Evolutionary conservation across 2,329 filamentous ascomycete species (phyloP).

Genomic region (Aspergillus sp.): DNA sequence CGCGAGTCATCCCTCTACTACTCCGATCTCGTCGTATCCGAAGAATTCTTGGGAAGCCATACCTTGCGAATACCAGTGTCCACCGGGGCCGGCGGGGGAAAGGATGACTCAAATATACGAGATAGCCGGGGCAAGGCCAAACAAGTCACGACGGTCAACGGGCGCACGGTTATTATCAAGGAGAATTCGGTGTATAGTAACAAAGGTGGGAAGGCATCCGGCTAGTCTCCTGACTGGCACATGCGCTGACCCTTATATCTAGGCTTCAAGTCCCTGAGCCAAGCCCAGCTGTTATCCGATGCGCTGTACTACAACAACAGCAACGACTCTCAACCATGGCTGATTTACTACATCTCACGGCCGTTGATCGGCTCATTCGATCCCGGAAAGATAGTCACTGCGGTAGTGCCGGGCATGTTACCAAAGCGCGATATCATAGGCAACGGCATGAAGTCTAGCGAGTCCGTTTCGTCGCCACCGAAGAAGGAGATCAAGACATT

Average conservation of each 20-base stretch:
- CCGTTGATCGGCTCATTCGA: conserved; percentile 85
- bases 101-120: conserved; percentile 67
- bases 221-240: not conserved
- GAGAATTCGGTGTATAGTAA: conserved; percentile 93
- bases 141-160: conserved; percentile 90
- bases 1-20: conserved; percentile 76
- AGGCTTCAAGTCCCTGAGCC: conserved; percentile 91
- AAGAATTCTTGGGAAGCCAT: conserved; percentile 97
- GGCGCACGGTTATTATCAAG: conserved; percentile 89
- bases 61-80: conserved; percentile 77
- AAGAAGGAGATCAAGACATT: conserved; percentile 95
- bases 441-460: conserved; percentile 28
- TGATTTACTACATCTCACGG: conserved; percentile 92
- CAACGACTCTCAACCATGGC: conserved; percentile 89
- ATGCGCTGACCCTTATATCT: conserved; percentile 19
- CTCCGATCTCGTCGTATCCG: conserved; percentile 78
- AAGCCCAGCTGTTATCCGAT: conserved; percentile 84
- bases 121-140: conserved; percentile 92
- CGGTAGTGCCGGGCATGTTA: conserved; percentile 55
- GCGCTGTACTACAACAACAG: conserved; percentile 84
- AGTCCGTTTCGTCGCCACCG: conserved; percentile 40
- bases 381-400: conserved; percentile 69
- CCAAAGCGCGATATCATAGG: conserved; percentile 25
- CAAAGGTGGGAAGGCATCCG: conserved; percentile 67
- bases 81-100: conserved; percentile 49